phyloP scores from a whole-genome alignment of 1,139 yeast species.

The Scheffersomyces parashehatae region DNA sequence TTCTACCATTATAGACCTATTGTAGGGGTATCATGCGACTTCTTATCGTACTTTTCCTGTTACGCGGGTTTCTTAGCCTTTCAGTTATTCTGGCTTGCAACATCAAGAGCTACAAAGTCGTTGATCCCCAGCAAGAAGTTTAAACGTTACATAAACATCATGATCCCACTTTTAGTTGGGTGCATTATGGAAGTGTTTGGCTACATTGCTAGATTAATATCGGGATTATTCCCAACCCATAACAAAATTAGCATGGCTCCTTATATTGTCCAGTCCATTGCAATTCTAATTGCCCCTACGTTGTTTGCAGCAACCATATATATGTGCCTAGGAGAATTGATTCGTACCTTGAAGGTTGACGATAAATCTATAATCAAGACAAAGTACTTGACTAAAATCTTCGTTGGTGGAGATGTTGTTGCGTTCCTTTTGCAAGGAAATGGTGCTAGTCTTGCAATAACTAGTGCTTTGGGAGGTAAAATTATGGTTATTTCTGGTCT shows the following conservation, averaged over 20 bases:
- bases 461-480: constrained; percentile 17
- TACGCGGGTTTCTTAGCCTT: constrained; percentile 14
- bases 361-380: constrained; percentile 28
- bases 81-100: too few relatives aligned
- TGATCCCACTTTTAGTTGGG: constrained; percentile 27
- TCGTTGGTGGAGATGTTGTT: constrained; percentile 43
- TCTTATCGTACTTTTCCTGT: constrained; percentile 16
- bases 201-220: constrained; percentile 29
- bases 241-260: constrained; percentile 18
- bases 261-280: constrained; percentile 32
- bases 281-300: constrained; percentile 43
- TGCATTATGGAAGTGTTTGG: constrained; percentile 30
- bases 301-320: constrained; percentile 46
- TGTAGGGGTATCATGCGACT: constrained; percentile 1
- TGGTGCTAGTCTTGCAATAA: constrained; percentile 44
- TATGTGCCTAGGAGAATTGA: constrained; percentile 42
- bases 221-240: constrained; percentile 11
- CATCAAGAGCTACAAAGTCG: too few relatives aligned
- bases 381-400: constrained; percentile 33
- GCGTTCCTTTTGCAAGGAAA: constrained; percentile 42
- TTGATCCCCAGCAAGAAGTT: background rate
- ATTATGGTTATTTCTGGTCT: constrained; percentile 27
- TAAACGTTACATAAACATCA: background rate
- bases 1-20: too few relatives aligned
- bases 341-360: constrained; percentile 25